Evolutionary conservation across 352 stramenopile species (phyloP).

Genomic region (Aphanomyces stellatus): DNA sequence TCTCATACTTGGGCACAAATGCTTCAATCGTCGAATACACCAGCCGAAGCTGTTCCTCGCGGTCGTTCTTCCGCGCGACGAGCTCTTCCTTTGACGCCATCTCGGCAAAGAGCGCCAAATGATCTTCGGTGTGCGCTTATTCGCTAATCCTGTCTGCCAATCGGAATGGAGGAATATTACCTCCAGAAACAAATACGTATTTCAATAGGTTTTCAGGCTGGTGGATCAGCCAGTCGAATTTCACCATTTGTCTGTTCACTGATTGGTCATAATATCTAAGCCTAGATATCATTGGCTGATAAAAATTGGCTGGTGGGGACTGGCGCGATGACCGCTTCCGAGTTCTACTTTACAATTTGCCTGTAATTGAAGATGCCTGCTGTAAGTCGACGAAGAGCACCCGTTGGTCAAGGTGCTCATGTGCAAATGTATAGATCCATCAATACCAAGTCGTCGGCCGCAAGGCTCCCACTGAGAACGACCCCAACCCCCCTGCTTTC

Average conservation of each 20-base stretch:
- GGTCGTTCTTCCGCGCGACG: not conserved
- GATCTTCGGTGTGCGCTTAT: too few relatives aligned
- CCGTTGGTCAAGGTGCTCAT: not conserved
- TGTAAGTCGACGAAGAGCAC: not conserved
- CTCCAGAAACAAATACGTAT: slow-evolving; percentile 1
- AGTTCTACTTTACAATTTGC: slow-evolving; percentile 19
- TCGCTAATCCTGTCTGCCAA: too few relatives aligned
- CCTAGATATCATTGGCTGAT: slow-evolving; percentile 1
- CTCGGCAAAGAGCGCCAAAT: too few relatives aligned
- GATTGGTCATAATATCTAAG: slow-evolving; percentile 4
- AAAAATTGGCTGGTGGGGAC: slow-evolving; percentile 18
- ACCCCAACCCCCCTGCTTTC: slow-evolving; percentile 98
- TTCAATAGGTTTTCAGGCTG: not conserved
- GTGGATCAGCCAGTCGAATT: not conserved
- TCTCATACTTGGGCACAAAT: slow-evolving; percentile 23
- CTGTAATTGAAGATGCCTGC: slow-evolving; percentile 22
- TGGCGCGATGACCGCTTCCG: not conserved
- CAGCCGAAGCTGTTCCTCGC: slow-evolving; percentile 4
- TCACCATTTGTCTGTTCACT: not conserved
- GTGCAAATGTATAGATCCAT: slow-evolving; percentile 89
- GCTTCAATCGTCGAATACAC: slow-evolving; percentile 13
- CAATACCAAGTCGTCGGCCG: slow-evolving; percentile 99
- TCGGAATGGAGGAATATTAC: not conserved
- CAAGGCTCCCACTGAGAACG: slow-evolving; percentile 96
- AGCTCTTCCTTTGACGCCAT: slow-evolving; percentile 5